Conservation (phyloP, 768 basidiomycete genomes). For the Phlebiopsis flavidoalba region DNA sequence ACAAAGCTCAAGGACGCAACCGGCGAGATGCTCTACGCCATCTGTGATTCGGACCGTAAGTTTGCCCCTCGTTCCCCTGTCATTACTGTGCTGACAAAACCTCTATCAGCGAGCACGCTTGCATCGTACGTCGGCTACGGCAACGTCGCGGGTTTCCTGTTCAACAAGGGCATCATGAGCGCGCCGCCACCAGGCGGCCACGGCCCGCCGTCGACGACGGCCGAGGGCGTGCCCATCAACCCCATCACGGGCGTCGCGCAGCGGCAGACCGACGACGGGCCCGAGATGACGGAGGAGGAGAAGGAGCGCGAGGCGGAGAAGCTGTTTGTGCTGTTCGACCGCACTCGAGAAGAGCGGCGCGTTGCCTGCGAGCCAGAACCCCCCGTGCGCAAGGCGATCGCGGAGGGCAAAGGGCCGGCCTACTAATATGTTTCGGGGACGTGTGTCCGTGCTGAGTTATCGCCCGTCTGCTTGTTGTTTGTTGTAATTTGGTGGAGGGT, state of each 20-base stretch:
- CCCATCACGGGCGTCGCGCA: slow-evolving; percentile 81
- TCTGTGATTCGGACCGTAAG: slow-evolving; percentile 74
- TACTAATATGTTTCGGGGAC: slow-evolving; percentile 1
- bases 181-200: slow-evolving; percentile 39
- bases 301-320: slow-evolving; percentile 92
- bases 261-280: slow-evolving; percentile 26
- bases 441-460: slow-evolving; percentile 3
- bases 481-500: neutral
- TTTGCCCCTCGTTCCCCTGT: neutral
- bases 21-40: slow-evolving; percentile 83
- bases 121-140: slow-evolving; percentile 89
- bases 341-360: slow-evolving; percentile 69
- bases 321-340: slow-evolving; percentile 86
- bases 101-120: slow-evolving; percentile 53
- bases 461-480: neutral
- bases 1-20: slow-evolving; percentile 65
- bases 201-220: slow-evolving; percentile 27
- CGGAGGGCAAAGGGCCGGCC: slow-evolving; percentile 31
- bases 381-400: slow-evolving; percentile 68
- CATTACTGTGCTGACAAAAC: neutral
- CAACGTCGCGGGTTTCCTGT: slow-evolving; percentile 91
- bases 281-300: slow-evolving; percentile 90
- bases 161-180: slow-evolving; percentile 79
- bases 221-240: slow-evolving; percentile 51
- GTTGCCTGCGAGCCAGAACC: slow-evolving; percentile 60